Base-by-base conservation (phyloP, 352 stramenopile genomes). In the Phytophthora tubulina region DNA sequence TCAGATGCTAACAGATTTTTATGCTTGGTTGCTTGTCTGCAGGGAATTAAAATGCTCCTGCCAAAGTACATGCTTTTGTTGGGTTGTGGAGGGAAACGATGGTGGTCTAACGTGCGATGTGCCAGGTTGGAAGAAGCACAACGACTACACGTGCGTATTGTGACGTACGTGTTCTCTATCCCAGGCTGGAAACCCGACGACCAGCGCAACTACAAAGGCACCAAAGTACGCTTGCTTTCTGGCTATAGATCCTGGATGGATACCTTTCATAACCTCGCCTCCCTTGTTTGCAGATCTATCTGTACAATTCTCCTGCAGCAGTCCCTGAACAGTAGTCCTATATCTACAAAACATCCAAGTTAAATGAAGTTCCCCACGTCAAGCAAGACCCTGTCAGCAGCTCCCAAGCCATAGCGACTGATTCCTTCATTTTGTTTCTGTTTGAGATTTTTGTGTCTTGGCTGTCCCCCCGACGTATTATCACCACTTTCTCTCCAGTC, bases 101-200 rank as follows among this genome's bases (percentile, higher is more conserved):
- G 42, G 36, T 54, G 21, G 11, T 41, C 27, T 68, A 51, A 53
- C 9, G 15, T 41, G 38, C 15, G 70, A 27, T 45, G 45, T 15
- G 11, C 4, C 67, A 95, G 88, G 51, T 71, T 95, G 14, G 83
- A 93, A 72, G 86, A 93, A 79, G 85, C 88, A 3, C 78, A 80
- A 10, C 59, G 60, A 31, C 74, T 81, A 6, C 75, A 80, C 27
- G 76, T 96, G 17, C 85, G 86, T 41, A 93, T 96, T 48, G 86
- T 91, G 39, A 93, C 89, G 48, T 94, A 96, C 63, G 84, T 96
- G 33, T 96, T 96, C 54, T 90, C 86, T 1, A 79, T 96, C 45
- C 89, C 89, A 60, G 85, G 84, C 5, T 96, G 89, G 89, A 78
- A 74, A 55, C 72, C 60, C 11, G 64, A 79, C 49, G 81, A 81